Evolutionary conservation across 257 asterid species (phyloP).

Genomic region (Thymus mandschuricus): DNA sequence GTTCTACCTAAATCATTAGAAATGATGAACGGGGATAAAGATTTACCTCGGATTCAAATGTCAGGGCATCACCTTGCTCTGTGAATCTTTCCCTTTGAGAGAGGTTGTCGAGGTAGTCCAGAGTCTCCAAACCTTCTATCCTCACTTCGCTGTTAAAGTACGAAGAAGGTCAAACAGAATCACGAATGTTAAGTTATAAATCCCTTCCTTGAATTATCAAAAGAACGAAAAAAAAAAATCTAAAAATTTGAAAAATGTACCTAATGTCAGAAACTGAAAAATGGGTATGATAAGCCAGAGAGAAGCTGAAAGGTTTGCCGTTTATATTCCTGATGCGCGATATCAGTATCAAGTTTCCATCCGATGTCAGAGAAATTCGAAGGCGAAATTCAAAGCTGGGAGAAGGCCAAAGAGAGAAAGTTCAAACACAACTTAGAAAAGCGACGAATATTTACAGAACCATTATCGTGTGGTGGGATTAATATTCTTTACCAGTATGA

Average conservation of each 20-base stretch:
- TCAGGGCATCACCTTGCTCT: slow-evolving; percentile 94
- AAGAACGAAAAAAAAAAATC: slow-evolving; percentile 2
- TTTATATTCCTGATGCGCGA: slow-evolving; percentile 87
- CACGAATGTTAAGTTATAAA: background rate
- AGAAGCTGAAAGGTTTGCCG: slow-evolving; percentile 87
- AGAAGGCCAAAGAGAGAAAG: slow-evolving; percentile 13
- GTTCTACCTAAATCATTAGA: too few species aligned
- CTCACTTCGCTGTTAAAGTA: slow-evolving; percentile 75
- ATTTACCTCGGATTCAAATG: slow-evolving; percentile 92
- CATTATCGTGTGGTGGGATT: background rate
- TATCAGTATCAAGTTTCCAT: slow-evolving; percentile 77
- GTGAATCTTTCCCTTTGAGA: slow-evolving; percentile 77
- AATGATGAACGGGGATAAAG: slow-evolving; percentile 4
- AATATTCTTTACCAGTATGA: background rate
- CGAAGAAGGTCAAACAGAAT: background rate
- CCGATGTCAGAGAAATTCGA: slow-evolving; percentile 71
- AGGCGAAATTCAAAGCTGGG: slow-evolving; percentile 85
- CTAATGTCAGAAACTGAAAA: slow-evolving; percentile 92
- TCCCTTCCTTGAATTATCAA: too few species aligned
- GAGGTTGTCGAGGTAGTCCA: slow-evolving; percentile 90
- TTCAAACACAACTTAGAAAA: background rate
- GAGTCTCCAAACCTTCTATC: slow-evolving; percentile 91
- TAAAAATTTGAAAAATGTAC: slow-evolving; percentile 35
- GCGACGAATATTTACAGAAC: background rate
- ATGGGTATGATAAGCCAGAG: slow-evolving; percentile 85